Percentiles rank a stretch among this genome's conserved stretches.
Evolutionary conservation across 768 basidiomycete genomes (phyloP).

Genomic region (Hebeloma cylindrosporum): DNA sequence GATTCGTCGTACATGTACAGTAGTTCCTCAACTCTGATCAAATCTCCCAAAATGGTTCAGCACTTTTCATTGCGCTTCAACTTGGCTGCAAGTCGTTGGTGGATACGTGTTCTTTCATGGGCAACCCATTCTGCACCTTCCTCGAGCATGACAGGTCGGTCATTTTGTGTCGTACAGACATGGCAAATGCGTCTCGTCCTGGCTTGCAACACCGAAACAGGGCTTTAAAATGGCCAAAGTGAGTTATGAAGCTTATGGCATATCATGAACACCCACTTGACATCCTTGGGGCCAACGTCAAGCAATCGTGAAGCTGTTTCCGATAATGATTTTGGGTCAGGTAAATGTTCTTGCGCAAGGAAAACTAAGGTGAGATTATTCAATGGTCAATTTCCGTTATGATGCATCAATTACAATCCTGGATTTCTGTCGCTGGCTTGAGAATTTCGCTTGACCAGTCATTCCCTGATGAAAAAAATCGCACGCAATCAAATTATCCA

Average conservation of each 20-base stretch:
- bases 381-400: neutral
- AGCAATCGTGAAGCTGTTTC: conserved; percentile 54
- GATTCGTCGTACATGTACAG: too few species aligned
- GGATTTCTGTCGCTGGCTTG: conserved; percentile 48
- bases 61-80: neutral
- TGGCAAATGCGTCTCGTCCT: conserved; percentile 60
- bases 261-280: conserved; percentile 46
- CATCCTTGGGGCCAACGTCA: conserved; percentile 38
- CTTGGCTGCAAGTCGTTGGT: conserved; percentile 46
- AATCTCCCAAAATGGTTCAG: too few species aligned
- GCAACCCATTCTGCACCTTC: conserved; percentile 51
- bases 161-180: conserved; percentile 57
- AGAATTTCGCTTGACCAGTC: conserved; percentile 60
- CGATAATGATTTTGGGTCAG: conserved; percentile 59
- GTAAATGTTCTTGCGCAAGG: conserved; percentile 33
- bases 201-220: conserved; percentile 51
- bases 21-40: too few species aligned
- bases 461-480: conserved; percentile 37
- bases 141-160: conserved; percentile 67
- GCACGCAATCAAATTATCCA: neutral
- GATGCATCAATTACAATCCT: conserved; percentile 39
- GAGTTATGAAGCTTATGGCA: conserved; percentile 7
- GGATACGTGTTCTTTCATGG: conserved; percentile 57
- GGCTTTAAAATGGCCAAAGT: conserved; percentile 40
- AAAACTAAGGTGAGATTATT: conserved; percentile 11